Conservation (phyloP, 1,139 yeast species). For the Suhomyces kunorum region DNA sequence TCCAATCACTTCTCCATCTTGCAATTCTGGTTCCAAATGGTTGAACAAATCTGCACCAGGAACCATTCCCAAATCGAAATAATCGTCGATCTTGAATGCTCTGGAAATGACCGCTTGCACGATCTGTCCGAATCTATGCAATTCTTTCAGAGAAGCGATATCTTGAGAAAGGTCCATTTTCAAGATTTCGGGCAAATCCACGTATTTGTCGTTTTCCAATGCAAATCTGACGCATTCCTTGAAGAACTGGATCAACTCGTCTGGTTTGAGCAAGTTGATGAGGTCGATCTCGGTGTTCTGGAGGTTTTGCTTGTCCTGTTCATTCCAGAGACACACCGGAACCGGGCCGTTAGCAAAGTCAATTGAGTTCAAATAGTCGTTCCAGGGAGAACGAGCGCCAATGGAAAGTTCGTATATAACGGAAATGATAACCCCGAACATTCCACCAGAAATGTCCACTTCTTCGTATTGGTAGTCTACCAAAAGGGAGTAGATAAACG, state of each 20-base stretch:
- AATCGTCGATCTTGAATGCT: conserved; percentile 78
- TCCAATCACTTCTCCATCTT: conserved; percentile 23
- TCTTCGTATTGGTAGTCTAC: conserved; percentile 47
- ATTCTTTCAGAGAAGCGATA: conserved; percentile 16
- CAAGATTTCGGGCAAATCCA: conserved; percentile 45
- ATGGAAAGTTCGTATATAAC: conserved; percentile 64
- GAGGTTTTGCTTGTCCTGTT: conserved; percentile 47
- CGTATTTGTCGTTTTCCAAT: conserved; percentile 21
- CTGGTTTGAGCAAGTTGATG: conserved; percentile 60
- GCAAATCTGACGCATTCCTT: conserved; percentile 56
- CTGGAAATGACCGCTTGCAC: conserved; percentile 69
- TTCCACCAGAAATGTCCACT: conserved; percentile 39
- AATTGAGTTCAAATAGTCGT: conserved; percentile 58
- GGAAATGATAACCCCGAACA: conserved; percentile 66
- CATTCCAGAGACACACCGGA: conserved; percentile 71
- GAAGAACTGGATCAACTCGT: conserved; percentile 58
- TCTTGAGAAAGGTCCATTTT: conserved; percentile 6
- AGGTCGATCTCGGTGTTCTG: conserved; percentile 68
- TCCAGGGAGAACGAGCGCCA: conserved; percentile 74
- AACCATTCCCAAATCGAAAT: conserved; percentile 72
- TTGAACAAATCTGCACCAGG: conserved; percentile 93
- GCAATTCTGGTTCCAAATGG: conserved; percentile 49
- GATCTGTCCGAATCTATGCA: conserved; percentile 49
- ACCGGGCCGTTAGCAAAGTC: conserved; percentile 37
- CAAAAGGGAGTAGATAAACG: conserved; percentile 67